Evolutionary conservation across 305 asterid species (phyloP).

Genomic region (Fraxinus dipetala): DNA sequence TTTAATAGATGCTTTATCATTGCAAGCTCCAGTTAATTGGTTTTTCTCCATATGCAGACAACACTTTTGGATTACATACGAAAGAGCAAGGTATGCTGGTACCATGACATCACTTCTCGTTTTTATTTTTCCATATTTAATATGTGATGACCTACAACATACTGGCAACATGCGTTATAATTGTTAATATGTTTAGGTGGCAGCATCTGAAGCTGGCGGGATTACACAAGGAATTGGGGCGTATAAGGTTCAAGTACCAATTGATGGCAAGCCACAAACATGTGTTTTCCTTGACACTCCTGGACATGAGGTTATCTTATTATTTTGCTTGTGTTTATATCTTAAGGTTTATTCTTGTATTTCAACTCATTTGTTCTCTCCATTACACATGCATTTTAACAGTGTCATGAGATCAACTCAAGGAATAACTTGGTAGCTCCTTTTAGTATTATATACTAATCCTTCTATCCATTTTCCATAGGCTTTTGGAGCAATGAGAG

Average conservation of each 20-base stretch:
- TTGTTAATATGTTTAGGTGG: slow-evolving; percentile 62
- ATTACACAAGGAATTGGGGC: slow-evolving; percentile 99
- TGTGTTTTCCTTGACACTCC: slow-evolving; percentile 99
- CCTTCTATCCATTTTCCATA: slow-evolving; percentile 27
- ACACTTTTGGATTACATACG: slow-evolving; percentile 94
- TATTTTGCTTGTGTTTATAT: not conserved
- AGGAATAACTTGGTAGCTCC: not conserved
- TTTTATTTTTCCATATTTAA: not conserved
- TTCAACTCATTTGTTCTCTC: slow-evolving; percentile 7
- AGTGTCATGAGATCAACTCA: slow-evolving; percentile 2
- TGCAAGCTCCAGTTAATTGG: slow-evolving; percentile 37
- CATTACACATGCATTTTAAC: not conserved
- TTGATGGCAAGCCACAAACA: slow-evolving; percentile 75
- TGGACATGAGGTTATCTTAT: slow-evolving; percentile 80
- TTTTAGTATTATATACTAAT: slow-evolving; percentile 14
- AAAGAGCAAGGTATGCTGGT: slow-evolving; percentile 77
- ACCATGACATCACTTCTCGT: not conserved
- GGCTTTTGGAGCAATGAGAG: slow-evolving; percentile 99
- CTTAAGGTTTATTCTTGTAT: slow-evolving; percentile 16
- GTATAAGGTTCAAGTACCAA: slow-evolving; percentile 81
- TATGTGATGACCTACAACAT: slow-evolving; percentile 16
- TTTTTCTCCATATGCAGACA: slow-evolving; percentile 61
- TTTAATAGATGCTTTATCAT: slow-evolving; percentile 14
- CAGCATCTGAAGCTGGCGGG: slow-evolving; percentile 98
- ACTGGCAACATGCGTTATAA: not conserved